phyloP scores from a whole-genome alignment of 1,284 basidiomycete species.

The Dichomitus squalens region DNA sequence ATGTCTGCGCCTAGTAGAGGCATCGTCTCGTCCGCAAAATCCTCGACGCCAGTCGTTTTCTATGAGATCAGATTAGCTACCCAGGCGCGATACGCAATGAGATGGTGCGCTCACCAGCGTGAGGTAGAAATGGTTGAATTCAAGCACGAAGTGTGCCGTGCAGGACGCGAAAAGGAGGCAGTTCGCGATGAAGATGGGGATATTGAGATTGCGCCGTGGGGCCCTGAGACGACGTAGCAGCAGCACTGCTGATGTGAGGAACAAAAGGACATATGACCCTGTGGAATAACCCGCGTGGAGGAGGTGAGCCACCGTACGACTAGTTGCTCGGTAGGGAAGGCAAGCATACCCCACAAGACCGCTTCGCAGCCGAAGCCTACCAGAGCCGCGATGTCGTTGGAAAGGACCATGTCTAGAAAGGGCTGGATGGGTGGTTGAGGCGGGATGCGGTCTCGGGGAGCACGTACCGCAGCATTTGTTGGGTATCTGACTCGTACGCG shows the following conservation, averaged over 20 bases:
- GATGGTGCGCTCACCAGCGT: constrained; percentile 30
- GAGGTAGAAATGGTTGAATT: constrained; percentile 40
- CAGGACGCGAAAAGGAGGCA: constrained; percentile 35
- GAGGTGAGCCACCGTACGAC: background rate
- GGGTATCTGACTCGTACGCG: background rate
- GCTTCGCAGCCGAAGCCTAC: constrained; percentile 38
- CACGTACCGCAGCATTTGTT: background rate
- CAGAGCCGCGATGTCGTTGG: constrained; percentile 33
- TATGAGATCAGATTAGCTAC: background rate
- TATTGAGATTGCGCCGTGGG: constrained; percentile 2
- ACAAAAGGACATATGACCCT: constrained; percentile 14
- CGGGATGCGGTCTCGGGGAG: background rate
- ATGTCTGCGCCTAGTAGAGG: constrained; percentile 33
- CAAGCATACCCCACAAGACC: constrained; percentile 27
- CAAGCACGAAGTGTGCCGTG: constrained; percentile 39
- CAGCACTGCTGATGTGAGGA: constrained; percentile 22
- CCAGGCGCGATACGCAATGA: background rate
- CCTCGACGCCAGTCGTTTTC: constrained; percentile 10
- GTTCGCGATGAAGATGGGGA: constrained; percentile 10
- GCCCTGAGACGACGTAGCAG: constrained; percentile 3
- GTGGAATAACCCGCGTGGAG: background rate
- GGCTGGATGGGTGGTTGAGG: background rate
- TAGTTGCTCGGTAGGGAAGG: background rate
- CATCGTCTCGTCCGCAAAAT: constrained; percentile 34
- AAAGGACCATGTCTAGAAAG: background rate